Evolutionary conservation across 2,329 filamentous ascomycete species (phyloP).

Genomic region (Parafenestella ontariensis): DNA sequence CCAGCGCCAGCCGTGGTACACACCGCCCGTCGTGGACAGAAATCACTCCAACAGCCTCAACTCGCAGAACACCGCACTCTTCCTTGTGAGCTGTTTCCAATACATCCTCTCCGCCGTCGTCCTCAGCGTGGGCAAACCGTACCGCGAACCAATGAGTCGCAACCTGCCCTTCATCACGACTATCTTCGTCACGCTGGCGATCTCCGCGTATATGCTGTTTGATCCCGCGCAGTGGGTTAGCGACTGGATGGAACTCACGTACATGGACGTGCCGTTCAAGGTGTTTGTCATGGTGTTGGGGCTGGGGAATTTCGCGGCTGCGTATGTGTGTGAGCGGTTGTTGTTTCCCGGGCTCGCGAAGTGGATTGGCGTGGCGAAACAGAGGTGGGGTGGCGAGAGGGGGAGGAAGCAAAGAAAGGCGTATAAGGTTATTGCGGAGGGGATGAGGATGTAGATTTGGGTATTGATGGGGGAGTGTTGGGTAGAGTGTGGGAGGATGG

Average conservation of each 20-base stretch:
- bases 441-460: conserved; percentile 33
- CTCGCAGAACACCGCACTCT: conserved; percentile 91
- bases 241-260: conserved; percentile 84
- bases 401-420: conserved; percentile 79
- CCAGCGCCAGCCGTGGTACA: conserved; percentile 80
- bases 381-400: conserved; percentile 60
- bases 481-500: neutral
- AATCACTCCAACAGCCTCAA: conserved; percentile 87
- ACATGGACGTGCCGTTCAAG: conserved; percentile 75
- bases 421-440: conserved; percentile 75
- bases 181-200: conserved; percentile 69
- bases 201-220: conserved; percentile 82
- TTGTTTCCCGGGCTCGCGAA: conserved; percentile 74
- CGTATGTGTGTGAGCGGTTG: conserved; percentile 75
- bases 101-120: conserved; percentile 92
- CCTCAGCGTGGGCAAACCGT: conserved; percentile 88
- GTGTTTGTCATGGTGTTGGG: conserved; percentile 75
- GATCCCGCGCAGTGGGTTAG: conserved; percentile 73
- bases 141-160: conserved; percentile 77
- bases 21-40: conserved; percentile 76
- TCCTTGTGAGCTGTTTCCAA: conserved; percentile 90
- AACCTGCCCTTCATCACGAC: conserved; percentile 89
- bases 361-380: conserved; percentile 67
- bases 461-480: neutral
- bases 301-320: conserved; percentile 69